Base-by-base conservation (phyloP, 345 rosid species). In the Acer yangbiense region DNA sequence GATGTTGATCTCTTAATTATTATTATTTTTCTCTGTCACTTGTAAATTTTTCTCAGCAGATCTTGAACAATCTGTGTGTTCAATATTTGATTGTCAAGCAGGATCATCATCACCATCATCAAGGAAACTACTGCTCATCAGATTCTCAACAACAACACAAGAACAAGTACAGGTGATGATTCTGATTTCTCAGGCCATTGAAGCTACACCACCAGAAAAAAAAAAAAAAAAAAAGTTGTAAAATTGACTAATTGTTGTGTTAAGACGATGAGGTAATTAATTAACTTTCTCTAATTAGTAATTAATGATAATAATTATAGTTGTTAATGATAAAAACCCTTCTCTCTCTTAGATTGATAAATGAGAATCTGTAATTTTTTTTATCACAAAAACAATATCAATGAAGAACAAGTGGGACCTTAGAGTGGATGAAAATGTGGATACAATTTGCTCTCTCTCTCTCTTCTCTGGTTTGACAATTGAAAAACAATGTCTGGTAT, bases 111-210 rank as follows among this genome's bases (percentile, higher is more conserved):
- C 52, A 69, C 23, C 68, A 68, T 43, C 21, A 18, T 43, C 52
- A 35, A 16, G 18, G 72, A 3, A 18, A n/a, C 21, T 57, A 18
- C 21, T 71, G 39, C 68, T 76, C 71, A 58, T 71, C 60, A 18
- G 62, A 8, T 43, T 72, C 77, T 54, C 66, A 77, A 46, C 58
- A 71, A 11, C 79, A 46, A 5, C 39, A 35, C 50, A 67, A 25
- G 65, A 76, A 39, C 43, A 13, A 14, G 62, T 71, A 64, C 27
- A 23, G 66, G 55, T 75, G 66, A 39, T 75, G 66, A 39, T 75
- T 35, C 39, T 35, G 39, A 35, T 35, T 35, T 35, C 39, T 4
- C 39, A 35, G 39, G 39, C 6, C 39, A 35, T 35, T 35, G 39
- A 35, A 35, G 39, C 39, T 35, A 35, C 39, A 35, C 39, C 39